A percentile compares a stretch with the other conserved stretches of the same genome.
phyloP scores from a whole-genome alignment of 2,329 filamentous ascomycete species.

The Calonectria pseudoreteaudii region DNA sequence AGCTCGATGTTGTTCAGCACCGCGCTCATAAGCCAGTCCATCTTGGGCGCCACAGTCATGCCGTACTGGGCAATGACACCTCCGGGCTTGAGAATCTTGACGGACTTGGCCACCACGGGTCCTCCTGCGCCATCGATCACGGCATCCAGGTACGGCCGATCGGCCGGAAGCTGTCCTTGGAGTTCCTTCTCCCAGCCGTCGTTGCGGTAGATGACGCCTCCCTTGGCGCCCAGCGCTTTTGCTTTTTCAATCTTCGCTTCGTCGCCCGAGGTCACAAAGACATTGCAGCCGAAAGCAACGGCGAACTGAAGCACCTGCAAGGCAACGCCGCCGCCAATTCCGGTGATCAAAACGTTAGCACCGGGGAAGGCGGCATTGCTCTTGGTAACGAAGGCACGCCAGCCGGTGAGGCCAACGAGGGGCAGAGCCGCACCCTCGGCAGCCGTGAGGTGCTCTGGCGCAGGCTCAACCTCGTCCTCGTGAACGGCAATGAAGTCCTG shows the following conservation, averaged over 20 bases:
- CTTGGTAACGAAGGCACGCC: slow-evolving; percentile 88
- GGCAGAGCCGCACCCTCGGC: slow-evolving; percentile 87
- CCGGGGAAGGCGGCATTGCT: slow-evolving; percentile 72
- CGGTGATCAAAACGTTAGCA: slow-evolving; percentile 85
- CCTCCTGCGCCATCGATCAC: slow-evolving; percentile 94
- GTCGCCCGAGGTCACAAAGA: slow-evolving; percentile 85
- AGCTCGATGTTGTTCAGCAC: slow-evolving; percentile 91
- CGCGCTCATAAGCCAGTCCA: slow-evolving; percentile 87
- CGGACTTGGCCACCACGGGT: slow-evolving; percentile 78
- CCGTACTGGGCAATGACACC: slow-evolving; percentile 90
- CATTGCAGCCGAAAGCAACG: slow-evolving; percentile 77
- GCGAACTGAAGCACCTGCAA: slow-evolving; percentile 85
- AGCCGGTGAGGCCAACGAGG: slow-evolving; percentile 87
- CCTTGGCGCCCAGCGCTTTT: slow-evolving; percentile 77
- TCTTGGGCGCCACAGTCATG: slow-evolving; percentile 88
- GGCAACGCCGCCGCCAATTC: slow-evolving; percentile 93
- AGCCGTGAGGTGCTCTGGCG: slow-evolving; percentile 77
- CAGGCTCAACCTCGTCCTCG: slow-evolving; percentile 79
- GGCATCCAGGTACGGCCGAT: slow-evolving; percentile 79
- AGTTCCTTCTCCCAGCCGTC: slow-evolving; percentile 86
- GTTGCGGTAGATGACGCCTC: slow-evolving; percentile 86
- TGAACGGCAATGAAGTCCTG: slow-evolving; percentile 79
- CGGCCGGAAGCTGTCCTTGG: slow-evolving; percentile 68
- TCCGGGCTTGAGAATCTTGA: slow-evolving; percentile 79
- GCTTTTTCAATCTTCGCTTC: slow-evolving; percentile 82